Evolutionary conservation across 148 eudicot species (phyloP).

Genomic region (Rhododendron griersonianum): DNA sequence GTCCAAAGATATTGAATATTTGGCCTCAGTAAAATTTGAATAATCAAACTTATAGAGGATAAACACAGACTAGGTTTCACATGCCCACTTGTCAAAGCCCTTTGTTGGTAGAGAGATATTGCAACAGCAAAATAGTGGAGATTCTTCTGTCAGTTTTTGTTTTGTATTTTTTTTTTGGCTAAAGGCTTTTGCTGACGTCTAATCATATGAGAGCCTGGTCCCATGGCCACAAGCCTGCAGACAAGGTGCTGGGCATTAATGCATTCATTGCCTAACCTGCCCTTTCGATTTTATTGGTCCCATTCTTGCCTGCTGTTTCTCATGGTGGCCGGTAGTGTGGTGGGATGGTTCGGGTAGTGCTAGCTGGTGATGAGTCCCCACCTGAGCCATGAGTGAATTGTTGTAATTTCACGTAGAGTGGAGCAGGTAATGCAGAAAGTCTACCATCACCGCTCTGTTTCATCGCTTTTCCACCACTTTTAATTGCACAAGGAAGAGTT

Average conservation of each 20-base stretch:
- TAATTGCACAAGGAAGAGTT: no score
- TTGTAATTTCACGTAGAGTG: neutral
- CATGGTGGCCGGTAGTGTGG: neutral
- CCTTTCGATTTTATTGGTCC: neutral
- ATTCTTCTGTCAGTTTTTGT: conserved; percentile 33
- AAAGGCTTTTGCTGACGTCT: conserved; percentile 28
- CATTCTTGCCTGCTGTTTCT: neutral
- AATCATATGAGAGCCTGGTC: conserved; percentile 19
- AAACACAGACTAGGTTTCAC: neutral
- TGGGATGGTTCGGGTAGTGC: neutral
- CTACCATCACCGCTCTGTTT: no score
- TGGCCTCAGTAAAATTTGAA: neutral
- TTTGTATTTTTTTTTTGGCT: neutral
- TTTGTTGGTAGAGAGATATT: neutral
- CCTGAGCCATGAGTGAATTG: neutral
- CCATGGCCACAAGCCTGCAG: conserved; percentile 17
- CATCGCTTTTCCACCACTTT: no score
- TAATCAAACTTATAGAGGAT: no score
- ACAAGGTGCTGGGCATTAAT: neutral
- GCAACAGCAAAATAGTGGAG: conserved; percentile 30
- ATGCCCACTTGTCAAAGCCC: neutral
- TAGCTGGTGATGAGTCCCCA: neutral
- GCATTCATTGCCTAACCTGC: conserved; percentile 3
- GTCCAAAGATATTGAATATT: no score
- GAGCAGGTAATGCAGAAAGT: neutral